Percentiles rank a stretch among this genome's conserved stretches.
phyloP scores from a whole-genome alignment of 106 monocot genomes.

The Triglochin maritima region DNA sequence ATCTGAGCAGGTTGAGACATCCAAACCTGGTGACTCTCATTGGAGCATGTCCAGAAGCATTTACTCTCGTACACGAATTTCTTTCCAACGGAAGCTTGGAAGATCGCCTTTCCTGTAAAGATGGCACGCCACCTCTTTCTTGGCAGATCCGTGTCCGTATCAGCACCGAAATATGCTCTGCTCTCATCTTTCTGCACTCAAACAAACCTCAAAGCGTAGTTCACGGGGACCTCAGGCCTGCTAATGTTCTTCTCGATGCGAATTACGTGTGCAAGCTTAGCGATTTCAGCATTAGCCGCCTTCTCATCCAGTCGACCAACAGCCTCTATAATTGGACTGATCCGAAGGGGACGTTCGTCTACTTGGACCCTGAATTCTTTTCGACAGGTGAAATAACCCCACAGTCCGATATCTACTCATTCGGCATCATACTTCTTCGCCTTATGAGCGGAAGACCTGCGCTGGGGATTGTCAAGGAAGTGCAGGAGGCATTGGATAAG shows the following conservation, averaged over 20 bases:
- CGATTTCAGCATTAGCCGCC: conserved; percentile 17
- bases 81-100: conserved; percentile 28
- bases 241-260: conserved; percentile 22
- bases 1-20: background rate
- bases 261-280: conserved; percentile 20
- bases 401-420: conserved; percentile 5
- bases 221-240: conserved; percentile 26
- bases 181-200: conserved; percentile 33
- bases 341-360: conserved; percentile 28
- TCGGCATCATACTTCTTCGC: conserved; percentile 4
- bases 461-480: conserved; percentile 5
- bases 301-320: conserved; percentile 8
- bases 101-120: conserved; percentile 36
- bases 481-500: conserved; percentile 6
- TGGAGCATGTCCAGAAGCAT: background rate
- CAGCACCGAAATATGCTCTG: conserved; percentile 54
- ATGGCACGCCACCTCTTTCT: conserved; percentile 33
- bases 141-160: conserved; percentile 46
- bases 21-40: background rate
- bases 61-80: background rate
- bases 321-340: conserved; percentile 9
- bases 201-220: conserved; percentile 10
- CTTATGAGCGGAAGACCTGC: conserved; percentile 10
- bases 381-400: conserved; percentile 1
- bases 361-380: conserved; percentile 41